Evolutionary conservation across 139 green algal genomes (phyloP), one percentile per base, ranked within the genome.

Genomic region (Picochlorum sp.): DNA sequence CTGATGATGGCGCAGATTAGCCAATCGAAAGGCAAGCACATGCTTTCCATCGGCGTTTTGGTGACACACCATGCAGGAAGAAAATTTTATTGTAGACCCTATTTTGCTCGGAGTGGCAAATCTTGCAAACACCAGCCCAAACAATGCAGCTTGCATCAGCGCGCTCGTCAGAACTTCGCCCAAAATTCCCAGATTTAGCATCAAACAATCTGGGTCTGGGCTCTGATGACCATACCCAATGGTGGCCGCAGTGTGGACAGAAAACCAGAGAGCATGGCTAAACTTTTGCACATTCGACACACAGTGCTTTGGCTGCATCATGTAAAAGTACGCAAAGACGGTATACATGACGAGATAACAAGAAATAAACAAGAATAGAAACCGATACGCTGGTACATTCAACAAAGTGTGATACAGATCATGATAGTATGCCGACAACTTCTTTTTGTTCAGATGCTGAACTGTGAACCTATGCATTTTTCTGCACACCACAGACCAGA

Each of bases 51-150:
- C 76, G 4, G 59, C 18, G 14, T 21, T n/a, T 23, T 37, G 38
- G 32, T 78, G 51, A n/a, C 45, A 47, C 7, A 49, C 56, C 49
- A 82, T 62, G 30, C 32, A 20, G 38, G 67, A 58, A 47, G 63
- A 73, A 73, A 89, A 89, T 32, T 79, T 77, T 24, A 89, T 81
- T 59, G 81, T 82, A 14, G 47, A 49, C 6, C 72, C 62, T 15
- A 75, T 62, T 8, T 67, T 63, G 21, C 68, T 61, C 7, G 83
- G 80, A 11, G 73, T 74, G 2, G 79, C 65, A 65, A 89, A 88
- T 20, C 82, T 57, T 9, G 83, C 74, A 63, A 80, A 89, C 20
- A 89, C 81, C 11, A 89, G 41, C 10, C 82, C 82, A 71, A 89
- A 81, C 70, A 89, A 77, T 54, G 64, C 71, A 58, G 79, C 84